Evolutionary conservation across 1,284 basidiomycete species (phyloP).

Genomic region (Ceratorhiza oryzae-sativae): DNA sequence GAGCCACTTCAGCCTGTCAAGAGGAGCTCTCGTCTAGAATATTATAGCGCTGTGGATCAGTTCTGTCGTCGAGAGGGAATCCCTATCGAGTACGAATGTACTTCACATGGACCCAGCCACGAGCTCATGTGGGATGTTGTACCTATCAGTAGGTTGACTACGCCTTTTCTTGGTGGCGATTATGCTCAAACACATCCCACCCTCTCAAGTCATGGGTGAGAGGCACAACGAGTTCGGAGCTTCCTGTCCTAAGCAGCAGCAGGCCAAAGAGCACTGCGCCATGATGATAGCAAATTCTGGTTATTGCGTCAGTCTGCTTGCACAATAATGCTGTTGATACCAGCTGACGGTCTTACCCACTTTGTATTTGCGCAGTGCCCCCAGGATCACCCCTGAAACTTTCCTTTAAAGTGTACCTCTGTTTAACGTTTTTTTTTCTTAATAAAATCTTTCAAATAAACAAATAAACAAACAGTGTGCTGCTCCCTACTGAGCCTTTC

Average conservation of each 20-base stretch:
- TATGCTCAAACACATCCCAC: neutral
- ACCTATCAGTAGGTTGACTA: constrained; percentile 19
- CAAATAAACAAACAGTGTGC: neutral
- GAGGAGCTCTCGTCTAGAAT: neutral
- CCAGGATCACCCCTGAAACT: neutral
- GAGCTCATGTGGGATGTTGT: constrained; percentile 5
- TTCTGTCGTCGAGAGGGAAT: neutral
- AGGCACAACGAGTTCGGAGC: neutral
- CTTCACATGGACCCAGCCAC: neutral
- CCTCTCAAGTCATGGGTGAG: constrained; percentile 19
- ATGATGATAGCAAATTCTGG: neutral
- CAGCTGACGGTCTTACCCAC: neutral
- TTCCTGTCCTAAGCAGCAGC: neutral
- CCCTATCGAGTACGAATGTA: neutral
- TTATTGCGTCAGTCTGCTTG: neutral
- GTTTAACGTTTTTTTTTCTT: too few relatives aligned
- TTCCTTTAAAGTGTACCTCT: neutral
- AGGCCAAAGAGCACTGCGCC: constrained; percentile 10
- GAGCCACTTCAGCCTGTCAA: neutral
- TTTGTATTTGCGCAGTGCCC: neutral
- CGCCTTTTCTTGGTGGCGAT: neutral
- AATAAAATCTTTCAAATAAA: too few relatives aligned
- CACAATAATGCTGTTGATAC: neutral
- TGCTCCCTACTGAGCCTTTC: neutral
- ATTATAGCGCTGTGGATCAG: neutral